Base-by-base conservation (phyloP, 2,329 filamentous ascomycete genomes). In the Neofusicoccum parvum region DNA sequence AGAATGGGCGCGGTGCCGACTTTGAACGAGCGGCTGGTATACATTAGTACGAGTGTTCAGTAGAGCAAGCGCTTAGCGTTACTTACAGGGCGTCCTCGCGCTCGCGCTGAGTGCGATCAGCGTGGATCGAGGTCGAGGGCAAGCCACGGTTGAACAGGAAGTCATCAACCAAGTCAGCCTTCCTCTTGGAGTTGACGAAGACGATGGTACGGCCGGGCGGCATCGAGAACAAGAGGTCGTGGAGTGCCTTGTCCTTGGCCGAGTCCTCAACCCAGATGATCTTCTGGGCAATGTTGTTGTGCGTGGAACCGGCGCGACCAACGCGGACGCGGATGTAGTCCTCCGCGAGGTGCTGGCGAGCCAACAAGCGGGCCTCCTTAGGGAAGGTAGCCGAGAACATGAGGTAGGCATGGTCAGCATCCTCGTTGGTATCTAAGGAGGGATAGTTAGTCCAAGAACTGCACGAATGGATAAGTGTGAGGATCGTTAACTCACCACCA, bases 321-420 rank as follows among this genome's bases (percentile, higher is more conserved):
- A 98, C 91, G 49, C 89, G 90, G 76, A 99, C 88, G 23, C 91
- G 91, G 59, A 96, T 84, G 72, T 92, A 88, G 48, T 92, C 87
- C 11, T 87, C 82, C 0, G 89, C 83, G 65, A 99, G 86, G 73
- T 94, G 91, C 34, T 90, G 84, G 66, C 87, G 88, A 11, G 94
- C 94, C 14, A 98, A 80, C 27, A 90, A 84, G 36, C 93, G 92
- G 68, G 92, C 88, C 0, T 81, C 82, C 80, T 91, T 93, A 46
- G 94, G 92, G 78, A 99, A 98, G 0, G 95, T 98, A 0, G 95
- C 95, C 0, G 93, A 97, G 77, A 98, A 98, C 81, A 99, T 90
- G 79, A 96, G 84, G 76, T 87, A 89, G 7, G 82, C 81, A 70
- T 89, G 87, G 66, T 90, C 87, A 6, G 83, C 86, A 72, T 90